Percentiles rank a stretch among this genome's conserved stretches.
These are phyloP conservation scores for Plasmopara viticola DNA, from an alignment of 352 stramenopile genomes.

Conservation along the genomic window DNA sequence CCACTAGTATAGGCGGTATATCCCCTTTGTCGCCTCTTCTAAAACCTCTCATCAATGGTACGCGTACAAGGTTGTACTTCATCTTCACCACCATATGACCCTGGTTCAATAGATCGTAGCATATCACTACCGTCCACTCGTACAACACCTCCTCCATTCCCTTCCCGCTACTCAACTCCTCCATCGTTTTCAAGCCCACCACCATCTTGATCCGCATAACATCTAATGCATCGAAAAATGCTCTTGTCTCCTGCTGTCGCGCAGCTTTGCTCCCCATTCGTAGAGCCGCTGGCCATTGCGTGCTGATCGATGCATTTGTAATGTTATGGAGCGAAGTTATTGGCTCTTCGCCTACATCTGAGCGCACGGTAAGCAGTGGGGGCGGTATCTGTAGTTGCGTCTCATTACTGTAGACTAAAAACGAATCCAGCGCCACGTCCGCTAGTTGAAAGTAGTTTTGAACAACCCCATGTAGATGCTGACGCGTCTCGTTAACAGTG, in stretches of 20 bases:
- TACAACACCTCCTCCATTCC: slow-evolving; percentile 26
- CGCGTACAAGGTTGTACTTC: slow-evolving; percentile 38
- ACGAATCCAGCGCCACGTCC: slow-evolving; percentile 49
- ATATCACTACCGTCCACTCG: slow-evolving; percentile 55
- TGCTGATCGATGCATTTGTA: slow-evolving; percentile 26
- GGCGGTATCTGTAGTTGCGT: slow-evolving; percentile 27
- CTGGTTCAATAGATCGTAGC: slow-evolving; percentile 65
- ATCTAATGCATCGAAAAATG: slow-evolving; percentile 63
- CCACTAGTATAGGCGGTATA: slow-evolving; percentile 45
- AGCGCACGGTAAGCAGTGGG: slow-evolving; percentile 46
- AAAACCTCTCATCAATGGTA: slow-evolving; percentile 16
- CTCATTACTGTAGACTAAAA: slow-evolving; percentile 30
- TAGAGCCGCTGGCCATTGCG: slow-evolving; percentile 47
- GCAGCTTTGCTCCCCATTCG: slow-evolving; percentile 21
- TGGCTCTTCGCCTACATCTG: slow-evolving; percentile 21
- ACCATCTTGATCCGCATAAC: slow-evolving; percentile 55
- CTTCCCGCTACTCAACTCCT: slow-evolving; percentile 1
- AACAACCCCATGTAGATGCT: slow-evolving; percentile 58
- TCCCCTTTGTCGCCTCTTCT: slow-evolving; percentile 12
- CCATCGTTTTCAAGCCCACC: slow-evolving; percentile 40
- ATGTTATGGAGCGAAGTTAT: slow-evolving; percentile 37
- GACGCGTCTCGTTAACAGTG: slow-evolving; percentile 59
- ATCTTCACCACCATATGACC: slow-evolving; percentile 63
- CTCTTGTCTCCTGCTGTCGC: slow-evolving; percentile 26
- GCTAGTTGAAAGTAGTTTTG: slow-evolving; percentile 55